phyloP scores from a whole-genome alignment of 139 green algal genomes.

The Coelastrella sp. region DNA sequence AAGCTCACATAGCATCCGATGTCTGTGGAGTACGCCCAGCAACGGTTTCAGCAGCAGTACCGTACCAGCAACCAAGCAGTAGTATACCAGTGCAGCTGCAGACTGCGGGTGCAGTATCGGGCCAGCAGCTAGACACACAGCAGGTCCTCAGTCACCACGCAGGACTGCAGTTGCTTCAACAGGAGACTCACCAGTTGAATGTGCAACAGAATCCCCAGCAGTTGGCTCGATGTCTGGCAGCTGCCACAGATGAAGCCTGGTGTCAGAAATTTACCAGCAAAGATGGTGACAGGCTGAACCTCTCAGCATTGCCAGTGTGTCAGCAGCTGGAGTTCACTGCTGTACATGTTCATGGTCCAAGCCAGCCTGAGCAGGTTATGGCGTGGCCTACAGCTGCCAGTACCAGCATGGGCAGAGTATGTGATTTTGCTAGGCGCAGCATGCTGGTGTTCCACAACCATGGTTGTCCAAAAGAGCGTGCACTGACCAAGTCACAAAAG shows the following conservation, averaged over 20 bases:
- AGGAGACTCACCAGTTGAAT: not conserved
- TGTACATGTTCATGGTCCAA: not conserved
- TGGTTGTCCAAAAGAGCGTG: not conserved
- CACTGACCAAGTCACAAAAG: not conserved
- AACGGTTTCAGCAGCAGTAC: too few species aligned
- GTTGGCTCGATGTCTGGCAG: not conserved
- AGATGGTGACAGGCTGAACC: not conserved
- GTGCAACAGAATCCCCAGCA: not conserved
- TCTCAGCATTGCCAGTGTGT: not conserved
- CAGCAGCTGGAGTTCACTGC: not conserved
- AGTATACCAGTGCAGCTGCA: not conserved
- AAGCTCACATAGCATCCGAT: too few species aligned
- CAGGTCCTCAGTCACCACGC: not conserved
- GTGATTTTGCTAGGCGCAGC: not conserved
- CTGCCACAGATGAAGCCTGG: not conserved
- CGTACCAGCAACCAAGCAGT: too few species aligned
- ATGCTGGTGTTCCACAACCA: not conserved
- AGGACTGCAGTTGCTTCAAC: not conserved
- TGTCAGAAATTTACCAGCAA: not conserved
- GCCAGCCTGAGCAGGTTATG: not conserved
- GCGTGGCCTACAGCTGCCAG: not conserved
- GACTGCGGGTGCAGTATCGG: not conserved
- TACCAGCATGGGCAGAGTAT: not conserved
- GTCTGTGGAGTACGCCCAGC: too few species aligned
- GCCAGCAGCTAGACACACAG: not conserved